phyloP scores from a whole-genome alignment of 2,329 filamentous ascomycete genomes.

The Botrytis byssoidea region DNA sequence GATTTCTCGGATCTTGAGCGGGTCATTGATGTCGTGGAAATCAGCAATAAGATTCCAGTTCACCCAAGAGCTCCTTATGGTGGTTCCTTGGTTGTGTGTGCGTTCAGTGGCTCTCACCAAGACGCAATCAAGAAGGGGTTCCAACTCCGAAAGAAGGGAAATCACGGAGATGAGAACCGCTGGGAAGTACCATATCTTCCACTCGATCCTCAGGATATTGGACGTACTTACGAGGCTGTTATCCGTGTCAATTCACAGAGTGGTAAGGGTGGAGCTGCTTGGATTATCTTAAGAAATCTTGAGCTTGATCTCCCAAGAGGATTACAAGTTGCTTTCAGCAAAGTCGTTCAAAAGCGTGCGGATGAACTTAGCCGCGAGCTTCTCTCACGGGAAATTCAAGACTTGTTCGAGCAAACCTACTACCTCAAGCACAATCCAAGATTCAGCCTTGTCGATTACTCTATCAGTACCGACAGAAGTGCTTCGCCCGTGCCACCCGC shows the following conservation, averaged over 20 bases:
- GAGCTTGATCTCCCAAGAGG: slow-evolving; percentile 90
- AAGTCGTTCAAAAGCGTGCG: slow-evolving; percentile 71
- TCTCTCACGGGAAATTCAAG: slow-evolving; percentile 76
- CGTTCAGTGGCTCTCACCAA: slow-evolving; percentile 89
- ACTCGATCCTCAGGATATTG: slow-evolving; percentile 89
- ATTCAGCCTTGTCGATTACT: slow-evolving; percentile 88
- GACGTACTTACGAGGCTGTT: slow-evolving; percentile 94
- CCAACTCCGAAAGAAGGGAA: slow-evolving; percentile 63
- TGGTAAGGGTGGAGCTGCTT: slow-evolving; percentile 91
- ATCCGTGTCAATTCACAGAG: slow-evolving; percentile 97
- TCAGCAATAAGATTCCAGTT: slow-evolving; percentile 91
- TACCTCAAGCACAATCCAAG: slow-evolving; percentile 79
- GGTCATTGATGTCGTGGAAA: slow-evolving; percentile 86
- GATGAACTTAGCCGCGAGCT: slow-evolving; percentile 83
- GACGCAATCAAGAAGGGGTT: slow-evolving; percentile 96
- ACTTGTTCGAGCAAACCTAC: slow-evolving; percentile 86
- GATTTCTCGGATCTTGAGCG: slow-evolving; percentile 88
- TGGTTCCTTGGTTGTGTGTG: slow-evolving; percentile 85
- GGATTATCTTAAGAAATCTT: slow-evolving; percentile 86
- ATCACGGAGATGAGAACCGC: slow-evolving; percentile 38
- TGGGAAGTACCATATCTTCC: slow-evolving; percentile 93
- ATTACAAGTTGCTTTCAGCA: slow-evolving; percentile 87
- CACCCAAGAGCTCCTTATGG: slow-evolving; percentile 89
- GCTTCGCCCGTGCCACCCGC: slow-evolving; percentile 67
- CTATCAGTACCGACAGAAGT: slow-evolving; percentile 81